Conservation (phyloP, 2,329 filamentous ascomycete species). For the Colletotrichum sp. region DNA sequence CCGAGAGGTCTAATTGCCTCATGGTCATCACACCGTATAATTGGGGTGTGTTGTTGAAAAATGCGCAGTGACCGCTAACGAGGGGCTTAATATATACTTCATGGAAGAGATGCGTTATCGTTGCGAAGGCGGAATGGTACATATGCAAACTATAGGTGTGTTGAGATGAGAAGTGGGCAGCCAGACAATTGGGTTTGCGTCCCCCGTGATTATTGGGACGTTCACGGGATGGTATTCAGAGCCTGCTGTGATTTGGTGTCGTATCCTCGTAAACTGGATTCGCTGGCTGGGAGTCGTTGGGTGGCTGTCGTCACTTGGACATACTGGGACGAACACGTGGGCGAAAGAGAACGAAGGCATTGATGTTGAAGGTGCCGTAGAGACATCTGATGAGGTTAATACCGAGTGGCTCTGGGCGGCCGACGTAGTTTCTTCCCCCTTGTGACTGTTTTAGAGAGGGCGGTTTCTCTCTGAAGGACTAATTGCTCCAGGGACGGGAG, state of each 20-base stretch:
- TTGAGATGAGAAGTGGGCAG: background rate
- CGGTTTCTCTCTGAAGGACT: too few species aligned
- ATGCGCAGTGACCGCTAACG: rapidly evolving
- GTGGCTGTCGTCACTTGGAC: rapidly evolving
- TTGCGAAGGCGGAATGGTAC: rapidly evolving
- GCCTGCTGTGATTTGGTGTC: background rate
- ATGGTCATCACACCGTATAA: too few species aligned
- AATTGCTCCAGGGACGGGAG: background rate
- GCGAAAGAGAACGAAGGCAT: rapidly evolving
- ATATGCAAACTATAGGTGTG: background rate
- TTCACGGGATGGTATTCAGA: background rate
- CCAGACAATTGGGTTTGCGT: background rate
- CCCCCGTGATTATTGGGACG: background rate
- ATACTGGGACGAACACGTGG: background rate
- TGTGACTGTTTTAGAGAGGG: background rate
- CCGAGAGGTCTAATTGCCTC: too few species aligned
- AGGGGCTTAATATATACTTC: background rate
- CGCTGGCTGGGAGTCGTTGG: background rate
- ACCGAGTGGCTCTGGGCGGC: background rate
- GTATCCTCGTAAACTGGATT: background rate
- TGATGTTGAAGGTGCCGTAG: rapidly evolving
- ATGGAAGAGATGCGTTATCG: background rate
- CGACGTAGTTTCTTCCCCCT: background rate
- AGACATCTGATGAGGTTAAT: background rate
- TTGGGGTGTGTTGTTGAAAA: background rate